Conservation (phyloP, 208 protist genomes). For the Jaenimonas drosophilae region DNA sequence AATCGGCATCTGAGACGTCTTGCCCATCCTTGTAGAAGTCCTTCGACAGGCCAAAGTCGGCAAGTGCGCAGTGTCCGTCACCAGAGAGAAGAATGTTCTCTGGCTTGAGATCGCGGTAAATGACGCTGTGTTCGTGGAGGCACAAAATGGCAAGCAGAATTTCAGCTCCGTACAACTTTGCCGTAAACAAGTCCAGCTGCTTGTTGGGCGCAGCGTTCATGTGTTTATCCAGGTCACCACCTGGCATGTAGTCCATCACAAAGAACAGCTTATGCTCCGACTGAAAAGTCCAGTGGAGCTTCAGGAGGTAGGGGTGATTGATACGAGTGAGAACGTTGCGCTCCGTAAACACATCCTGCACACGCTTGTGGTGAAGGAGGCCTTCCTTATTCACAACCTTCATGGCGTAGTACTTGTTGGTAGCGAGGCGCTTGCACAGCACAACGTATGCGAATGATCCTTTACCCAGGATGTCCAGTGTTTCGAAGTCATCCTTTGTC, state of each 20-base stretch:
- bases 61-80: slow-evolving; percentile 84
- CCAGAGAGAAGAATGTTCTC: slow-evolving; percentile 86
- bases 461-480: slow-evolving; percentile 86
- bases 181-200: slow-evolving; percentile 72
- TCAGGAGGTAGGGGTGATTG: slow-evolving; percentile 92
- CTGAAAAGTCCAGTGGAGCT: slow-evolving; percentile 95
- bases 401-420: slow-evolving; percentile 91
- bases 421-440: slow-evolving; percentile 85
- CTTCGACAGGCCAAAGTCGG: slow-evolving; percentile 91
- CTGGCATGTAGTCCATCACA: slow-evolving; percentile 94
- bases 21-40: slow-evolving; percentile 82
- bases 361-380: slow-evolving; percentile 85
- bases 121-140: slow-evolving; percentile 91
- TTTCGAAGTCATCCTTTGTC: slow-evolving; percentile 91
- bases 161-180: slow-evolving; percentile 92
- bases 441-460: slow-evolving; percentile 95
- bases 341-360: slow-evolving; percentile 88
- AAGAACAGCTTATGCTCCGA: slow-evolving; percentile 93
- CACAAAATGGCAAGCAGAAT: slow-evolving; percentile 89
- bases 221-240: slow-evolving; percentile 90
- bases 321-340: slow-evolving; percentile 89
- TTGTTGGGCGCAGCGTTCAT: slow-evolving; percentile 85
- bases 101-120: slow-evolving; percentile 92
- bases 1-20: slow-evolving; percentile 55
- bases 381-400: slow-evolving; percentile 91